Percentiles rank a stretch among this genome's conserved stretches.
Conservation (phyloP, 176 grass and related monocot species). For the Alloteropsis semialata region DNA sequence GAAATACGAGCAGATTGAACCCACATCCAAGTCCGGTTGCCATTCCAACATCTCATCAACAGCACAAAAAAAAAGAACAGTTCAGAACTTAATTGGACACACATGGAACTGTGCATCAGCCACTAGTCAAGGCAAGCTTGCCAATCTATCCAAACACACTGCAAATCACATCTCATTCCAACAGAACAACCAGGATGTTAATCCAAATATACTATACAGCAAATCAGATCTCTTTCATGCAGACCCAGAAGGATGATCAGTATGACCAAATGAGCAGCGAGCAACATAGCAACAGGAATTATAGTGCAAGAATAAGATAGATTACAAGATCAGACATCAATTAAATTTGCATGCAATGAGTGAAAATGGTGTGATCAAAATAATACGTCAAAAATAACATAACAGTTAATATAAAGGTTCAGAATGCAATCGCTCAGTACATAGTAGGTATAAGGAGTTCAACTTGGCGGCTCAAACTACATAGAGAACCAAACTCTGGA, state of each 20-base stretch:
- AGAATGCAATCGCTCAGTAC: background rate
- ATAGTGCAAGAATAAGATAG: background rate
- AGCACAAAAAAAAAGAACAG: background rate
- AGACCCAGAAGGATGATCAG: background rate
- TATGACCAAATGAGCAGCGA: background rate
- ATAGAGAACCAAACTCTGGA: background rate
- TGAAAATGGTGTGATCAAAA: background rate
- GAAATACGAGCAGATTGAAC: background rate
- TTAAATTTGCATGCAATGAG: background rate
- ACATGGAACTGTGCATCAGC: background rate
- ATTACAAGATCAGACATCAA: background rate
- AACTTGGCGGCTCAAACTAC: slow-evolving; percentile 11
- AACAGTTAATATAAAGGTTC: slow-evolving; percentile 13
- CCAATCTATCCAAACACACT: background rate
- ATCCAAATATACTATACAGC: background rate
- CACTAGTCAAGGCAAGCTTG: background rate
- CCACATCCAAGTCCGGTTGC: background rate
- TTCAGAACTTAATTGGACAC: background rate
- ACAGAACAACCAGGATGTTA: background rate
- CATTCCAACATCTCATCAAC: background rate
- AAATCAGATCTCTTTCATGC: background rate
- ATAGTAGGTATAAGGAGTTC: background rate
- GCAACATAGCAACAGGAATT: no score
- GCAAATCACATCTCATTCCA: background rate
- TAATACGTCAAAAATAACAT: slow-evolving; percentile 15